phyloP scores from a whole-genome alignment of 169 alveolate species.

The Eimeria maxima region DNA sequence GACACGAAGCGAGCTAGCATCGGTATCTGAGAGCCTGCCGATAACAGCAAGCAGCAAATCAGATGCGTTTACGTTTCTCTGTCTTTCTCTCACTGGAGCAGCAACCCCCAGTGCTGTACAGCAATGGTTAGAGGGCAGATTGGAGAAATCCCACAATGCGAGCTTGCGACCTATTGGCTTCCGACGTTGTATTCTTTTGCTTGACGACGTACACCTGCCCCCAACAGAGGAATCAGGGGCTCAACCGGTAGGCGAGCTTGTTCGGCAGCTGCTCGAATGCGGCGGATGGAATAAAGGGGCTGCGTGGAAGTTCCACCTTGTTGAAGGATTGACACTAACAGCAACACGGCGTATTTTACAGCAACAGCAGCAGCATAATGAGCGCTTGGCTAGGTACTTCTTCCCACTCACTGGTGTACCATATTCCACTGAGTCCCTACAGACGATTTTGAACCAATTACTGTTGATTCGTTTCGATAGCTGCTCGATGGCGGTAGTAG shows the following conservation, averaged over 20 bases:
- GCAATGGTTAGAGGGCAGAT: slow-evolving; percentile 95
- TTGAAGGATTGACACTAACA: slow-evolving; percentile 92
- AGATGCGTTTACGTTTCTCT: slow-evolving; percentile 37
- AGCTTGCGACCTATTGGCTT: slow-evolving; percentile 51
- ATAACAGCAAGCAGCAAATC: background rate
- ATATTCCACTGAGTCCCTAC: slow-evolving; percentile 91
- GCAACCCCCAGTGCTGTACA: slow-evolving; percentile 95
- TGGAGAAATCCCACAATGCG: slow-evolving; percentile 85
- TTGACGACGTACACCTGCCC: slow-evolving; percentile 97
- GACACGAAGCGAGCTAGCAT: background rate
- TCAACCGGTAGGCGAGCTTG: slow-evolving; percentile 96
- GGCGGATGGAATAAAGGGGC: slow-evolving; percentile 96
- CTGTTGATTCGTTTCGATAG: slow-evolving; percentile 87
- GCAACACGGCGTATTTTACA: slow-evolving; percentile 94
- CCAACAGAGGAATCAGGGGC: slow-evolving; percentile 96
- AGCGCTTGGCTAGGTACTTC: slow-evolving; percentile 65
- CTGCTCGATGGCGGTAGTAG: slow-evolving; percentile 31
- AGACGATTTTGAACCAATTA: slow-evolving; percentile 91
- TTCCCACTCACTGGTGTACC: slow-evolving; percentile 86
- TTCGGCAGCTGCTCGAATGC: slow-evolving; percentile 95
- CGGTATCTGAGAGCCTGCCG: background rate
- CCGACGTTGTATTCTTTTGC: slow-evolving; percentile 90
- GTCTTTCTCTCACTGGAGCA: slow-evolving; percentile 96
- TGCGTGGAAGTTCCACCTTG: slow-evolving; percentile 91
- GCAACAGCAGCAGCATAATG: slow-evolving; percentile 67